These are phyloP conservation scores for Stemphylium beticola DNA, from an alignment of 2,329 filamentous ascomycete genomes.

Conservation along the genomic window DNA sequence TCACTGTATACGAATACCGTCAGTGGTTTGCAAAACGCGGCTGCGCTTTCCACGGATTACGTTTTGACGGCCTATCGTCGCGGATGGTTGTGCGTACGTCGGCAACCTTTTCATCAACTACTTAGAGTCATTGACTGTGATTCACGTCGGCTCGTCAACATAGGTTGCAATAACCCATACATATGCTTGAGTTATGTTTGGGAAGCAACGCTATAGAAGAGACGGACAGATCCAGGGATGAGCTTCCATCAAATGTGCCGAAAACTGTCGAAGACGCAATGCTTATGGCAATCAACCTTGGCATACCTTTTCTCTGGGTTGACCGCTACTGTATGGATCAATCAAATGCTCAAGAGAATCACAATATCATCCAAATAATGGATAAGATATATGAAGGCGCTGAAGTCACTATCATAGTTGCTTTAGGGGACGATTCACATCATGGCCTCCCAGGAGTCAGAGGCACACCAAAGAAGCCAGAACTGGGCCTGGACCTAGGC, in stretches of 20 bases:
- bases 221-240: no score
- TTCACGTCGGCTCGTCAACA: neutral
- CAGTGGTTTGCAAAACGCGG: no score
- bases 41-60: neutral
- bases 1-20: no score
- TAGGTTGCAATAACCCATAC: neutral
- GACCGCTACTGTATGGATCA: constrained; percentile 14
- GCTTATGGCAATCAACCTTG: neutral
- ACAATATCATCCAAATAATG: constrained; percentile 16
- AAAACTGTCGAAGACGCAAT: constrained; percentile 2
- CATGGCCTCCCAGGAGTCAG: constrained; percentile 10
- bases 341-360: neutral
- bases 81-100: neutral
- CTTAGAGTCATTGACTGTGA: neutral
- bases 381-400: constrained; percentile 14
- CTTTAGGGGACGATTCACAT: constrained; percentile 1
- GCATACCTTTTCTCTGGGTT: constrained; percentile 6
- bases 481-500: neutral
- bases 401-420: constrained; percentile 16
- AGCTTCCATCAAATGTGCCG: neutral
- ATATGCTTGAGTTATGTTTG: constrained; percentile 3
- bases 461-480: neutral
- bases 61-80: neutral
- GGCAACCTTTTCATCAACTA: neutral
- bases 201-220: neutral